Base-by-base conservation (phyloP, 1,284 basidiomycete species). In the Ganoderma sp. region DNA sequence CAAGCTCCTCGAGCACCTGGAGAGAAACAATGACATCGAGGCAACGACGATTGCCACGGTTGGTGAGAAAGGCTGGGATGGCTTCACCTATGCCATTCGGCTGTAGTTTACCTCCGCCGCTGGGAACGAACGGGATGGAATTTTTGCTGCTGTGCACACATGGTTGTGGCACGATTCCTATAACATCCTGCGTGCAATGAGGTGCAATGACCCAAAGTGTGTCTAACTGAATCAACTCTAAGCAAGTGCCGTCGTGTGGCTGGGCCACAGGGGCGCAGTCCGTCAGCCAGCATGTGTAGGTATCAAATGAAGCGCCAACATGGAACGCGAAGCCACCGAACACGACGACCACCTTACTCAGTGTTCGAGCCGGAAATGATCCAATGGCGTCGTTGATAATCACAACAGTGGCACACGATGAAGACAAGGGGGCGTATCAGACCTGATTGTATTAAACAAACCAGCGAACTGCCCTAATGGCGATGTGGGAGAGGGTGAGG, bases 11-110 rank as follows among this genome's bases (percentile, higher is more conserved):
- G 72, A 78, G 34, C 76, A 80, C 25, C 73, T 91, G 22, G 82
- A 88, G 75, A 81, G 79, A 6, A 87, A 90, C 73, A 75, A 76
- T 7, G 85, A 86, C 28, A 84, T 89, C 0, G 88, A 90, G 19
- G 86, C 86, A 8, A 89, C 87, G 0, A 88, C 87, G 0, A 84
- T 90, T n/a, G 82, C 79, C 0, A 88, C 85, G 1, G 87, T 86
- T 2, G 87, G 88, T 25, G 86, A 87, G 74, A 90, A 88, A 73
- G 87, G 87, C 7, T 88, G 85, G 69, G 88, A 90, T 73, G 88
- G 88, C 0, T 88, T 89, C 77, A 72, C 88, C 63, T 90, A 87
- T 72, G 84, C 85, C 0, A 65, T 85, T 28, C 77, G 78, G 52
- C 62, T 78, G 56, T 79, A 75, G 45, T 41, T 48, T 22, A 22